Evolutionary conservation across 306 rosid genomes (phyloP).

Genomic region (Dicorynia guianensis): DNA sequence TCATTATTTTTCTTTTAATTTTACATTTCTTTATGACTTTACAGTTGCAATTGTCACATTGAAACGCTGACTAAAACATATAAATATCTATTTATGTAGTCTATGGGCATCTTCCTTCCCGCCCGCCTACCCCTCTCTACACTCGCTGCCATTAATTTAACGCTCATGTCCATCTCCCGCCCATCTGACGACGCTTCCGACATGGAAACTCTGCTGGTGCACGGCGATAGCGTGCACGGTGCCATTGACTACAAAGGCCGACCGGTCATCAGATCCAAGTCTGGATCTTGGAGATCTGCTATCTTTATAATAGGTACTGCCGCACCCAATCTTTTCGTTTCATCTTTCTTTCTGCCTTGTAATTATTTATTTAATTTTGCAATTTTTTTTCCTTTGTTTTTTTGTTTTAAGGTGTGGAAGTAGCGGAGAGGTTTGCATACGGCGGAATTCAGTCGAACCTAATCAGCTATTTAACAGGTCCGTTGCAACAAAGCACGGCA

Average conservation of each 20-base stretch:
- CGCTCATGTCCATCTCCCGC: not conserved
- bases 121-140: too few relatives aligned
- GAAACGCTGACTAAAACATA: too few relatives aligned
- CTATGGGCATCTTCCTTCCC: too few relatives aligned
- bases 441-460: slow-evolving; percentile 50
- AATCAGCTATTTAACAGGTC: slow-evolving; percentile 49
- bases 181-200: slow-evolving; percentile 15
- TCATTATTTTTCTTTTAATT: too few relatives aligned
- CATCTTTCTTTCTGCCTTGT: not conserved
- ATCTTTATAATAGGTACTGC: slow-evolving; percentile 48
- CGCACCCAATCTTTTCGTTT: not conserved
- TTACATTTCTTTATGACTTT: too few relatives aligned
- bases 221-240: slow-evolving; percentile 40
- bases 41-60: too few relatives aligned
- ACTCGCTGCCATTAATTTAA: too few relatives aligned
- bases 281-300: slow-evolving; percentile 64
- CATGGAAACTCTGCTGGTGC: slow-evolving; percentile 33
- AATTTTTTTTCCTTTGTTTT: not conserved
- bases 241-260: slow-evolving; percentile 48
- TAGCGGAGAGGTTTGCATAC: slow-evolving; percentile 52
- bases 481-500: slow-evolving; percentile 47
- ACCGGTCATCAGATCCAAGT: slow-evolving; percentile 30
- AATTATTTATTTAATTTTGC: not conserved
- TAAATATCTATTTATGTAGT: too few relatives aligned
- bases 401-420: slow-evolving; percentile 42